Conservation (phyloP, 2,329 filamentous ascomycete species). For the Epichloe sp. region DNA sequence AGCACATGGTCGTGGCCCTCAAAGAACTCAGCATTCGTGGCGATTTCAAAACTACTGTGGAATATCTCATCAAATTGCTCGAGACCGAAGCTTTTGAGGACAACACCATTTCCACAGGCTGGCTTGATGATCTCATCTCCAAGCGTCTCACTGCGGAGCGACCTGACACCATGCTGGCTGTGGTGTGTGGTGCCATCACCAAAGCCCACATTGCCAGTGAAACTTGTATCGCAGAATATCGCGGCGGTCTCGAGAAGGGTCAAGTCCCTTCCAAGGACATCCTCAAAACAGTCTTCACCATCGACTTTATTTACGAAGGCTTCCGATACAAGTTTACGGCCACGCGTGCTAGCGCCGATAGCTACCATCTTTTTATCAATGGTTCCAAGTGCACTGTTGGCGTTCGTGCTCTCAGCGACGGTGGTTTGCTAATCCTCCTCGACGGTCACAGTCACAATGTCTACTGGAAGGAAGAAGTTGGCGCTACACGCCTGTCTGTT, state of each 20-base stretch:
- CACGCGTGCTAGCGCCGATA: constrained; percentile 80
- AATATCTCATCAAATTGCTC: constrained; percentile 96
- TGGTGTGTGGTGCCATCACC: constrained; percentile 87
- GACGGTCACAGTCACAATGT: constrained; percentile 92
- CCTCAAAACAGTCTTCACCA: constrained; percentile 90
- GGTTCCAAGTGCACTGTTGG: constrained; percentile 92
- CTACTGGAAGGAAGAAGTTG: constrained; percentile 99
- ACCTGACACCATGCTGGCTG: constrained; percentile 84
- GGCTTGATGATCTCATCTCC: constrained; percentile 96
- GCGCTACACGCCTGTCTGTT: constrained; percentile 86
- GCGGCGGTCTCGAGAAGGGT: constrained; percentile 81
- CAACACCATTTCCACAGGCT: constrained; percentile 97
- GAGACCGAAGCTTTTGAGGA: constrained; percentile 98
- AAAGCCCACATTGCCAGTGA: constrained; percentile 95
- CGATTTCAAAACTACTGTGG: constrained; percentile 96
- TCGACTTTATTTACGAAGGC: constrained; percentile 98
- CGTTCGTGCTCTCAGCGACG: constrained; percentile 83
- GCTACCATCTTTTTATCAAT: constrained; percentile 97
- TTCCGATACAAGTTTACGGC: constrained; percentile 96
- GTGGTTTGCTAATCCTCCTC: constrained; percentile 81
- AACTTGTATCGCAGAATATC: constrained; percentile 75
- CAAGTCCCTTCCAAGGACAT: constrained; percentile 95
- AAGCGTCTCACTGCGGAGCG: constrained; percentile 95
- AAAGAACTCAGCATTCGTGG: constrained; percentile 99
- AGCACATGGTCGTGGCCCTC: constrained; percentile 97